A percentile compares a stretch with the other conserved stretches of the same genome.
phyloP scores from a whole-genome alignment of 768 basidiomycete genomes.

The Auriscalpium vulgare region DNA sequence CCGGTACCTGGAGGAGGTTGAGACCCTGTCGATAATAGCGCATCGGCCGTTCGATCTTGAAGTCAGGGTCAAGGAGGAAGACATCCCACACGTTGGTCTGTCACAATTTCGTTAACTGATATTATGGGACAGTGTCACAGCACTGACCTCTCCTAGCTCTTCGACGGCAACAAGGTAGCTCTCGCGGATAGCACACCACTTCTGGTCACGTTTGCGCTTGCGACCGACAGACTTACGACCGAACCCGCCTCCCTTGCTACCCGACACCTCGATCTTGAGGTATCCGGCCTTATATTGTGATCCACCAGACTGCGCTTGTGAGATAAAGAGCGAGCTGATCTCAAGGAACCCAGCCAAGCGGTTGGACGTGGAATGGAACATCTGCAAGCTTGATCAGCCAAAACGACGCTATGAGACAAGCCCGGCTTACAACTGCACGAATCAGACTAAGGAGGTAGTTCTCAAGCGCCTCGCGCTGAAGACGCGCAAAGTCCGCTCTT shows the following conservation, averaged over 20 bases:
- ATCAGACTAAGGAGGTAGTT: conserved; percentile 84
- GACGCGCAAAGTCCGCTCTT: conserved; percentile 63
- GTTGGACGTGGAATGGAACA: conserved; percentile 92
- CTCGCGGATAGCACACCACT: conserved; percentile 91
- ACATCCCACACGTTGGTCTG: conserved; percentile 89
- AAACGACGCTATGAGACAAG: neutral
- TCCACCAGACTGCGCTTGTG: conserved; percentile 69
- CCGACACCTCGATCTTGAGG: conserved; percentile 49
- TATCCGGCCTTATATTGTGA: conserved; percentile 89
- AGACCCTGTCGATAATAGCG: conserved; percentile 84
- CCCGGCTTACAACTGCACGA: conserved; percentile 67
- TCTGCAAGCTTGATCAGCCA: conserved; percentile 36
- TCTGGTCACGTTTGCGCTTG: conserved; percentile 51
- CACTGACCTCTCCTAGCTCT: conserved; percentile 78
- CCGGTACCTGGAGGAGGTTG: conserved; percentile 42
- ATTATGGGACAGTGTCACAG: neutral
- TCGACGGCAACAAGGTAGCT: conserved; percentile 83
- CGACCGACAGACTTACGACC: conserved; percentile 59
- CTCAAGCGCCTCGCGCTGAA: conserved; percentile 75
- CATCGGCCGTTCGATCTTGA: conserved; percentile 83
- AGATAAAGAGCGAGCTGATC: conserved; percentile 78
- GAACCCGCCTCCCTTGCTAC: conserved; percentile 46
- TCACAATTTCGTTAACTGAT: neutral
- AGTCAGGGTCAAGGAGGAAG: conserved; percentile 85
- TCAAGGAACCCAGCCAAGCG: conserved; percentile 87